Base-by-base conservation (phyloP, 208 protist genomes). In the Crithidia acanthocephali region DNA sequence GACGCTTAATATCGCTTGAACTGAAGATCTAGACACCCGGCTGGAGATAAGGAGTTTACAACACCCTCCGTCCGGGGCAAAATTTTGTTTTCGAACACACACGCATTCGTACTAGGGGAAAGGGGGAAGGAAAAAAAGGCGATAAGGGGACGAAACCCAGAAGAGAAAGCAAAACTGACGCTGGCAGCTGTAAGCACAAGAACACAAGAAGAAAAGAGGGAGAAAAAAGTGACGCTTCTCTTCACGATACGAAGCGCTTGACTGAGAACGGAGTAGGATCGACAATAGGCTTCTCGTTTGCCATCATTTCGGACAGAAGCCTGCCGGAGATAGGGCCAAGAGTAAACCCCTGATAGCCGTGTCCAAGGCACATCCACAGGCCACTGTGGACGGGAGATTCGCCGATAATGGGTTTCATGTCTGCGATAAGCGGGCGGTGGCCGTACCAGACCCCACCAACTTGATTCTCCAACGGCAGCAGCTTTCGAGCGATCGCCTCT, bases 391-490 rank as follows among this genome's bases (percentile, higher is more conserved):
- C 55, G 15, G 57, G 70, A 22, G 68, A 69, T 22, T 76, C 61
- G 13, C 78, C 72, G 6, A 83, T 83, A 28, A 83, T 56, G 15
- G 68, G 78, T 35, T 78, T 82, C 73, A 75, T 83, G 42, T 83
- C 72, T 28, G 68, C 33, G n/a, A 69, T 42, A 20, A 64, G 68
- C 4, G 72, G 69, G n/a, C 68, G 72, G 51, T 76, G 68, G 15
- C 72, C 68, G 27, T 73, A 67, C 72, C 64, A 79, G 10, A 74
- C 62, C 23, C 33, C 55, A 9, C 74, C 53, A 9, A 74, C 45
- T 23, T 70, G 68, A 27, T 77, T 68, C 27, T 68, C 65, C 8
- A 76, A 25, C 13, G 67, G 69, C 20, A 76, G 62, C 25, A 84
- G 45, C 30, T 40, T 30, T 4, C 65, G 69, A 32, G 56, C 48